Conservation (phyloP, 1,139 yeast genomes). For the Yamadazyma kanchanaburiensis region DNA sequence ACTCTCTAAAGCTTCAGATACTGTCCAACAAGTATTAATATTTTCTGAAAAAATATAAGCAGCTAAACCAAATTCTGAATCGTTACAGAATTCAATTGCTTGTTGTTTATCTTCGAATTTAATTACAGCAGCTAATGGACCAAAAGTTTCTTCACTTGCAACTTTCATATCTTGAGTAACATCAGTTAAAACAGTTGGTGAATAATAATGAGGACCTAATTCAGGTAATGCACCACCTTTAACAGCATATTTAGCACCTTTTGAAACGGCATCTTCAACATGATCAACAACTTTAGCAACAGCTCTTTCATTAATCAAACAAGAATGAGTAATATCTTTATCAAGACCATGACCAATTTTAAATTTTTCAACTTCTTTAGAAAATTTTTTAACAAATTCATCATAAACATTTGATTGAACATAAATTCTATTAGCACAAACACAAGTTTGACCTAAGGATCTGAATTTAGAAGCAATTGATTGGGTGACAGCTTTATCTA, state of each 20-base stretch:
- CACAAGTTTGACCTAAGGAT: slow-evolving; percentile 87
- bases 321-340: slow-evolving; percentile 42
- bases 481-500: slow-evolving; percentile 47
- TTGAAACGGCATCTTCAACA: slow-evolving; percentile 37
- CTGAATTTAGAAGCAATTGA: slow-evolving; percentile 55
- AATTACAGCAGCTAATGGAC: slow-evolving; percentile 44
- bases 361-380: slow-evolving; percentile 28
- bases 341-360: slow-evolving; percentile 45
- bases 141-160: slow-evolving; percentile 43
- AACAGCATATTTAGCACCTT: slow-evolving; percentile 40
- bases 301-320: slow-evolving; percentile 40
- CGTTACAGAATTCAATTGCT: slow-evolving; percentile 36
- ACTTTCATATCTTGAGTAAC: slow-evolving; percentile 41
- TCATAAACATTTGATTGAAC: slow-evolving; percentile 72
- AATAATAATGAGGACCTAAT: slow-evolving; percentile 37
- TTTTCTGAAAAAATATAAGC: slow-evolving; percentile 41
- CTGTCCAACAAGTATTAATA: slow-evolving; percentile 55
- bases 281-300: slow-evolving; percentile 39
- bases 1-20: slow-evolving; percentile 38
- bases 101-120: slow-evolving; percentile 39
- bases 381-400: slow-evolving; percentile 38
- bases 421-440: slow-evolving; percentile 81
- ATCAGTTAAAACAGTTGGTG: slow-evolving; percentile 38
- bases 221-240: slow-evolving; percentile 40
- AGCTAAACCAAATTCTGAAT: slow-evolving; percentile 43